phyloP scores from a whole-genome alignment of 495 filamentous ascomycete genomes.

The Aspergillus saccharolyticus region DNA sequence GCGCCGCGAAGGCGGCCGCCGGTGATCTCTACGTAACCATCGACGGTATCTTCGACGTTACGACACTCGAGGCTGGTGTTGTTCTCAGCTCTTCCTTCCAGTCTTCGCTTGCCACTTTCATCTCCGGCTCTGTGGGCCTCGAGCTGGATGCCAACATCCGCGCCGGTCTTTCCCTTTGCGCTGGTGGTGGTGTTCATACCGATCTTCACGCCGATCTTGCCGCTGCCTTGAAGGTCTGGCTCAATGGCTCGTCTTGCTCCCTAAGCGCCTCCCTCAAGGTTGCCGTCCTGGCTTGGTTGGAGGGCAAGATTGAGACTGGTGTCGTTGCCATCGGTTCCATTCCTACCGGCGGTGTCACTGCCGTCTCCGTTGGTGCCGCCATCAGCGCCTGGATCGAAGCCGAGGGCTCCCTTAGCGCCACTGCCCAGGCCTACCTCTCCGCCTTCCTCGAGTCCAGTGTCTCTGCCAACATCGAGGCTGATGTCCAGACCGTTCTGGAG shows the following conservation, averaged over 20 bases:
- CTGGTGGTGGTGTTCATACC: conserved; percentile 32
- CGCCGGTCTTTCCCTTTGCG: conserved; percentile 35
- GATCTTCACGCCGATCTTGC: conserved; percentile 34
- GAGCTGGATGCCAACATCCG: conserved; percentile 27
- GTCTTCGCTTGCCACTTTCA: conserved; percentile 29
- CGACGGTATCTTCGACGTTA: conserved; percentile 36
- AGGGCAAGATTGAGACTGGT: conserved; percentile 26
- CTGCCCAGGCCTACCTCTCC: conserved; percentile 31
- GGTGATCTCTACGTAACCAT: conserved; percentile 36
- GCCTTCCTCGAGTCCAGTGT: conserved; percentile 34
- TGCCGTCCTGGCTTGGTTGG: conserved; percentile 33
- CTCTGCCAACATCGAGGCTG: conserved; percentile 24
- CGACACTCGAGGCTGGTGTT: conserved; percentile 26
- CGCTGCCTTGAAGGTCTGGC: conserved; percentile 30
- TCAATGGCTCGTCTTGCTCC: conserved; percentile 26
- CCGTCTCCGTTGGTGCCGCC: conserved; percentile 36
- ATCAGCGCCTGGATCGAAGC: conserved; percentile 30
- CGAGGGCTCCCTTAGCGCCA: conserved; percentile 25
- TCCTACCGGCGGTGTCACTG: conserved; percentile 27
- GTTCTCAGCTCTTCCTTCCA: conserved; percentile 32
- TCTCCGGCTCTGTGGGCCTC: conserved; percentile 18
- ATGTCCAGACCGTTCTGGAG: conserved; percentile 28
- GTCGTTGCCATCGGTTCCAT: conserved; percentile 28
- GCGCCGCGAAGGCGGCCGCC: conserved; percentile 35
- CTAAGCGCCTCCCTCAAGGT: conserved; percentile 29